Base-by-base conservation (phyloP, 106 monocot species). In the Allium fistulosum region DNA sequence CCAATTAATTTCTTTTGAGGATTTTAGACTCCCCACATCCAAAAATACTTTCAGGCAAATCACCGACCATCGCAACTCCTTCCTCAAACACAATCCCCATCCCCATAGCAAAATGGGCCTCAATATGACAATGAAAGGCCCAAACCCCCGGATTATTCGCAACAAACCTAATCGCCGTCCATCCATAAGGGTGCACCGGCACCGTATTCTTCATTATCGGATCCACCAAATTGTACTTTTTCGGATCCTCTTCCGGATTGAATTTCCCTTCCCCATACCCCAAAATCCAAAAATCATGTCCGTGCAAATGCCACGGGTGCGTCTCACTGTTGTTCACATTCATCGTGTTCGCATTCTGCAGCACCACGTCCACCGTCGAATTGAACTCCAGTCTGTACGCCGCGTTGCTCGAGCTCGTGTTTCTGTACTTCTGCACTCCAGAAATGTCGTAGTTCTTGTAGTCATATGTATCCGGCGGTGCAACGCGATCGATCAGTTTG, bases 261-360 rank as follows among this genome's bases (percentile, higher is more conserved):
- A 90, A 99, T 56, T 78, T 81, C 6, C 87, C 99, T 1, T 22
- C 4, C 13, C 99, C 93, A 45, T 85, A 85, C 1, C 87, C 97
- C 28, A 99, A 9, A 22, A 99, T 93, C 99, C 99, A 99, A 62
- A 99, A 99, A 67, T 99, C 87, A 48, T 99, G 99, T 26, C 93
- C 93, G 66, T 99, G 99, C n/a, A 99, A 71, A 61, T 99, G 99
- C 99, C 97, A 97, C n/a, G 97, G 97, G 77, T 97, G 97, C 12
- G 97, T 84, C 85, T 99, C 99, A 53, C 93, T 93, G 46, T 65
- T 90, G 78, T 93, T 90, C 0, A 67, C 47, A 15, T 18, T 64
- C 80, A 90, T 22, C 15, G 73, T 85, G 75, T 99, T 99, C 0
- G 93, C 90, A 48, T 99, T 99, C 72, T 99, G 99, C 61, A 99